Base-by-base conservation (phyloP, 75 land plant genomes). In the Picea glauca region DNA sequence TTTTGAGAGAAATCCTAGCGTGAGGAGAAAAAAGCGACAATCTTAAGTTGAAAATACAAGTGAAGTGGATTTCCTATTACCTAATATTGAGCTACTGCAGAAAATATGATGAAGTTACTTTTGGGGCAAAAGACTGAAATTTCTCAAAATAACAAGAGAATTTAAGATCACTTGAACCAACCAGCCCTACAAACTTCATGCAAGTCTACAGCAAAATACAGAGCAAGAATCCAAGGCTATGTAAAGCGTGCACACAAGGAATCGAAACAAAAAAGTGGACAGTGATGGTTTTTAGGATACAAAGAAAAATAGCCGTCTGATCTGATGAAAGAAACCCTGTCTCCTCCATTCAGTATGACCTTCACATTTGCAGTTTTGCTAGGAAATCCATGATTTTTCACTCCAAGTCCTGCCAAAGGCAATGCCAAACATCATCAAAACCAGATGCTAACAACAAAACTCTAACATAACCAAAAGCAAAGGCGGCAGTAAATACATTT, bases 301-400 rank as follows among this genome's bases (percentile, higher is more conserved):
- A 97, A 94, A 78, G 95, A 83, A 78, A 97, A 97, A 67, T 90
- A 94, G 60, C 99, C 99, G 86, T 94, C 95, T 31, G 95, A 85
- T 77, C 92, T 85, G 14, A 92, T 73, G 81, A 94, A 93, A 14
- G 98, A 63, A 67, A 94, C 82, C 72, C 78, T 81, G 54, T 97
- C 88, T 4, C 99, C 99, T 58, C 93, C 98, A 82, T 97, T 94
- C 18, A 97, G 84, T 50, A 94, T 80, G 68, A 97, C 89, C 85
- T 94, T 97, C 13, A 85, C 84, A 82, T 92, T 90, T 77, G 89
- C 79, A 50, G 84, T 54, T 83, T 92, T 96, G 61, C 78, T 81
- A 74, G 92, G 87, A 62, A 83, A 77, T 23, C 84, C 86, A 87
- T 81, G 80, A 17, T 81, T 88, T 82, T 83, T 83, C n/a, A 60